Evolutionary conservation across 2,329 filamentous ascomycete species (phyloP).

Genomic region (Phialophora macrospora): DNA sequence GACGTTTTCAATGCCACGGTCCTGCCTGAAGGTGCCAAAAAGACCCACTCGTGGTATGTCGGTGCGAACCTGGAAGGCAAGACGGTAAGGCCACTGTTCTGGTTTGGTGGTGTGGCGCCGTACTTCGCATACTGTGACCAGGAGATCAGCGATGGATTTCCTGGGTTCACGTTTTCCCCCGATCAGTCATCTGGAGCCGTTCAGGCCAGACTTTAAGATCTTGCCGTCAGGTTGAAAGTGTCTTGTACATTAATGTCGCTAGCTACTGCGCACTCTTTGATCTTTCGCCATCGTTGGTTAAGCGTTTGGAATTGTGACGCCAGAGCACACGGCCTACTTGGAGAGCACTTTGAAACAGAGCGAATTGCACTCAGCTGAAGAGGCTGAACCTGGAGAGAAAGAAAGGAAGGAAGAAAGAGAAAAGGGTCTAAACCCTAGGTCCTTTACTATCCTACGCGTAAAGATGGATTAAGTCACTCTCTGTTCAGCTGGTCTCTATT

Average conservation of each 20-base stretch:
- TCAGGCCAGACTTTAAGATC: constrained; percentile 10
- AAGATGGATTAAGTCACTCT: not conserved
- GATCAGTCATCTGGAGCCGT: constrained; percentile 6
- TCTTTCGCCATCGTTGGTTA: not conserved
- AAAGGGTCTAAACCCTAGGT: not conserved
- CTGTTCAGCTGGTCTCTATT: not conserved
- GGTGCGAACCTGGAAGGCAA: constrained; percentile 62
- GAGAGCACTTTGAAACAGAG: not conserved
- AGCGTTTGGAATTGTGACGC: not conserved
- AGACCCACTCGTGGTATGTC: constrained; percentile 59
- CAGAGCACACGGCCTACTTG: not conserved
- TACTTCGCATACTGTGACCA: constrained; percentile 23
- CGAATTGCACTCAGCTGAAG: not conserved
- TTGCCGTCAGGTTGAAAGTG: not conserved
- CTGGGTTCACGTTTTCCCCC: constrained; percentile 23
- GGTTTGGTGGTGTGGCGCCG: constrained; percentile 25
- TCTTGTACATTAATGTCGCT: not conserved
- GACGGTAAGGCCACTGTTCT: constrained; percentile 28
- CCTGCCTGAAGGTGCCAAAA: constrained; percentile 50
- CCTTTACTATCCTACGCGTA: not conserved
- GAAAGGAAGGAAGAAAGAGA: not conserved
- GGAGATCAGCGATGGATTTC: constrained; percentile 26
- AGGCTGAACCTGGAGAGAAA: not conserved
- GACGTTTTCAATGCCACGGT: constrained; percentile 54
- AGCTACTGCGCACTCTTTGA: not conserved